A percentile compares a stretch with the other conserved stretches of the same genome.
phyloP scores from a whole-genome alignment of 768 basidiomycete genomes.

The Kwoniella botswanensis region DNA sequence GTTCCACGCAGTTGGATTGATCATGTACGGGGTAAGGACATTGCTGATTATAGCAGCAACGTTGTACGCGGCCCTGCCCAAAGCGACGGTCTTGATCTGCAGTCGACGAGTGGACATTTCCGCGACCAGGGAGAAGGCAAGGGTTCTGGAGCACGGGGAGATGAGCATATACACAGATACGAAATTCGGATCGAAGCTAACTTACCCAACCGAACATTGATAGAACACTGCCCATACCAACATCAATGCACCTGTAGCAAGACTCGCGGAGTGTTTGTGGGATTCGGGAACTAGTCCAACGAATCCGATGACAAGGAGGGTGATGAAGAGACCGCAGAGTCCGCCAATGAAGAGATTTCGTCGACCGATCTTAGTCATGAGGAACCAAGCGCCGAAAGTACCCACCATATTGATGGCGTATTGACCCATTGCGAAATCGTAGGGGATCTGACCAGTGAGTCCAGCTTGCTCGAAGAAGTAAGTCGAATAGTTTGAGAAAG shows the following conservation, averaged over 20 bases:
- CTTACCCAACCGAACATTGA: neutral
- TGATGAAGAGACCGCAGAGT: conserved; percentile 44
- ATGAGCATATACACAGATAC: conserved; percentile 54
- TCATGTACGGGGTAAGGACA: conserved; percentile 39
- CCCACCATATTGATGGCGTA: conserved; percentile 47
- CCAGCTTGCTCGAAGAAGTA: conserved; percentile 53
- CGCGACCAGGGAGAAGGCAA: conserved; percentile 54
- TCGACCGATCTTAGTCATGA: conserved; percentile 55
- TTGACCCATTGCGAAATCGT: conserved; percentile 43
- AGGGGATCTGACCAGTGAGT: conserved; percentile 34
- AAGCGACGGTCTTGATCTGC: conserved; percentile 55
- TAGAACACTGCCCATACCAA: neutral
- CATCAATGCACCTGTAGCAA: conserved; percentile 14
- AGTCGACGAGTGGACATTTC: conserved; percentile 56
- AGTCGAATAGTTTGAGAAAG: conserved; percentile 42
- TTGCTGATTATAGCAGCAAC: conserved; percentile 32
- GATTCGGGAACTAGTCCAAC: conserved; percentile 44
- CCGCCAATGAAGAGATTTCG: conserved; percentile 58
- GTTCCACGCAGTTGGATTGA: conserved; percentile 35
- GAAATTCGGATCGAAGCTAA: conserved; percentile 43
- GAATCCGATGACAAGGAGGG: conserved; percentile 57
- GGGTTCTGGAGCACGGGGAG: conserved; percentile 47
- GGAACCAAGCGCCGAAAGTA: conserved; percentile 43
- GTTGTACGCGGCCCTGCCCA: conserved; percentile 40
- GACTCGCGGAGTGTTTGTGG: conserved; percentile 27